Evolutionary conservation across 495 filamentous ascomycete genomes (phyloP), one percentile per base, ranked within the genome.

Genomic region (Thermothielavioides terrestris): DNA sequence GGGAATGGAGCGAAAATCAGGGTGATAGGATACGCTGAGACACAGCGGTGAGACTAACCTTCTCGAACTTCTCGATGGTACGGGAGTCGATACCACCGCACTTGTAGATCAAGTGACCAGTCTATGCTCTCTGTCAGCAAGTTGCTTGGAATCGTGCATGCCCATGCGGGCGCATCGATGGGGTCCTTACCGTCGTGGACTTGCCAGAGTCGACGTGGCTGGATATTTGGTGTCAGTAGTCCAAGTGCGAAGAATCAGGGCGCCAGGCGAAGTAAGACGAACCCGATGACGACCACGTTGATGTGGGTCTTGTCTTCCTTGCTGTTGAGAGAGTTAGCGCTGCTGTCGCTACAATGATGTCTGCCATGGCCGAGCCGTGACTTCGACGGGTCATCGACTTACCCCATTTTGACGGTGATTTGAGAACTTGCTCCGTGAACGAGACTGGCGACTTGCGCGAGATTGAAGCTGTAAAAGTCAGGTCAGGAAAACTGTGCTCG

Each of bases 51-150:
- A 41, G 21, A 68, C 82, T 73, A 68, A 91, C 87, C 87, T 98
- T 98, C 89, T 98, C 92, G 81, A 98, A 98, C 85, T 98, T 98
- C 85, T 98, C 94, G 69, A 98, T 98, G 70, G 94, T 97, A 91
- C 92, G 92, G 80, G 88, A 86, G 85, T 98, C 92, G 68, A 98
- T 98, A 85, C 92, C 92, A 84, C 92, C 92, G 79, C 92, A 98
- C 80, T 98, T 95, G 88, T 98, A 98, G 85, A 97, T 98, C 78
- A 97, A 80, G 76, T 97, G 92, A 73, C 85, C 83, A 59, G 74
- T 70, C 56, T 67, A 55, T 48, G 32, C 22, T 4, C 12, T 30
- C n/a, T 31, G 47, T 55, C 34, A 50, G 50, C 43, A 23, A 8
- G 23, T n/a, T 45, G 18, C 21, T 22, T 6, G 22, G 10, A 26